These are phyloP conservation scores for Toxicodendron radicans DNA, from an alignment of 345 rosid species.

Conservation along the genomic window DNA sequence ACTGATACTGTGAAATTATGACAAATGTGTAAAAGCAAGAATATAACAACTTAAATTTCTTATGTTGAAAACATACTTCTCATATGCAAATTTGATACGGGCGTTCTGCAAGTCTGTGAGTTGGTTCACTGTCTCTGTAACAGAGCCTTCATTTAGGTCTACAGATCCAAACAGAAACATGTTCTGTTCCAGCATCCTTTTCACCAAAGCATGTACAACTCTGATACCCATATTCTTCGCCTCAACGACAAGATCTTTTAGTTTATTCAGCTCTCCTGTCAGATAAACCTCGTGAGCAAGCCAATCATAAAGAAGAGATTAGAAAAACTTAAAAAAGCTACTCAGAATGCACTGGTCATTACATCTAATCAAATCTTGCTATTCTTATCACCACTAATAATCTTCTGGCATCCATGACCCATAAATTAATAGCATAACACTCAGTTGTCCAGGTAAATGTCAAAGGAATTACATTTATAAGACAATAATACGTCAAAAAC, in stretches of 20 bases:
- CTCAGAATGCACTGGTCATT: not conserved
- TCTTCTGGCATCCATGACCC: not conserved
- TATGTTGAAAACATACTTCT: conserved; percentile 40
- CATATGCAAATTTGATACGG: conserved; percentile 55
- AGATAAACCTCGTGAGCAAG: conserved; percentile 11
- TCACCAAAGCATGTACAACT: conserved; percentile 52
- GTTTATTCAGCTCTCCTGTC: conserved; percentile 73
- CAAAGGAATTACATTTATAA: not conserved
- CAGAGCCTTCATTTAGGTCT: conserved; percentile 49
- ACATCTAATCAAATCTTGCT: not conserved
- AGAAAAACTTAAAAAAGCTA: not conserved
- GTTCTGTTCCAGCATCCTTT: conserved; percentile 64
- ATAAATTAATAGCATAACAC: not conserved
- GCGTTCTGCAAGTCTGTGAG: conserved; percentile 57
- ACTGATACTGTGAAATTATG: not conserved
- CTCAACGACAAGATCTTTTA: conserved; percentile 57
- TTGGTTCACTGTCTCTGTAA: conserved; percentile 43
- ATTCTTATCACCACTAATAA: not conserved
- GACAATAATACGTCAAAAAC: not conserved
- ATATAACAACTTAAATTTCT: not conserved
- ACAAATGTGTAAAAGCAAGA: not conserved
- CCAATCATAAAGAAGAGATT: not conserved
- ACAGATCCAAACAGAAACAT: conserved; percentile 75
- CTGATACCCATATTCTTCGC: conserved; percentile 49
- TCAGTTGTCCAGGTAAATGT: not conserved